Percentiles rank a stretch among this genome's conserved stretches.
These are phyloP conservation scores for Wickerhamomyces sp. DNA, from an alignment of 1,139 yeast genomes.

Conservation along the genomic window DNA sequence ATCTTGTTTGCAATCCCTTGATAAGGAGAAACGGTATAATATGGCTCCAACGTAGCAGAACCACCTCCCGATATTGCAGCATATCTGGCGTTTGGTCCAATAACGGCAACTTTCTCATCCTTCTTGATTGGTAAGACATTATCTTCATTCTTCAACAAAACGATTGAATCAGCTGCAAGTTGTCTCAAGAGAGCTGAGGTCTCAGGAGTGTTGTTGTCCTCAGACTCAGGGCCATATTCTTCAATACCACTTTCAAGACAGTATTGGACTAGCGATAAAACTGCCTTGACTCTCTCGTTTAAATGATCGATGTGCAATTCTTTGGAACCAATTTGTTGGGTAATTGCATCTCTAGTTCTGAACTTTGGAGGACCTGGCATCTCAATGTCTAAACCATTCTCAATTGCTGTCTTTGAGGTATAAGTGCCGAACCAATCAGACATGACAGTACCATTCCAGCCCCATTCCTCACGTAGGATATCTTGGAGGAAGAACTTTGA, in stretches of 20 bases:
- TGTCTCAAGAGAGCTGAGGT: conserved; percentile 38
- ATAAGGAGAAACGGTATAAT: conserved; percentile 39
- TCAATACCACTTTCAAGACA: conserved; percentile 36
- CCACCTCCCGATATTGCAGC: conserved; percentile 46
- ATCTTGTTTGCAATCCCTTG: conserved; percentile 33
- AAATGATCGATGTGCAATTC: conserved; percentile 19
- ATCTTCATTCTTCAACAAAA: conserved; percentile 47
- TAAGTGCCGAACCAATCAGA: conserved; percentile 60
- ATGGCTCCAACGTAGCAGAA: conserved; percentile 42
- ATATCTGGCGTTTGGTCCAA: conserved; percentile 44
- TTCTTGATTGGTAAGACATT: conserved; percentile 36
- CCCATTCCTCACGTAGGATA: conserved; percentile 49
- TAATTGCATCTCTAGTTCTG: conserved; percentile 35
- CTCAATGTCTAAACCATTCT: conserved; percentile 52
- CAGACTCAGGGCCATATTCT: conserved; percentile 26
- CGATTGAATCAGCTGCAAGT: conserved; percentile 46
- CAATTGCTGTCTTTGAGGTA: conserved; percentile 39
- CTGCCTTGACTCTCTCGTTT: conserved; percentile 38
- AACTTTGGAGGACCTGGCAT: conserved; percentile 56
- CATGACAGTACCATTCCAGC: conserved; percentile 50
- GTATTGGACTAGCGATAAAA: conserved; percentile 40
- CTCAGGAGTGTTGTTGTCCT: conserved; percentile 33
- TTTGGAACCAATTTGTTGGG: conserved; percentile 32
- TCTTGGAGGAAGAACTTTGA: conserved; percentile 35
- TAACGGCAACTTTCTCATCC: conserved; percentile 36